Evolutionary conservation across 352 stramenopile genomes (phyloP).

Genomic region (Phytophthora sojae): DNA sequence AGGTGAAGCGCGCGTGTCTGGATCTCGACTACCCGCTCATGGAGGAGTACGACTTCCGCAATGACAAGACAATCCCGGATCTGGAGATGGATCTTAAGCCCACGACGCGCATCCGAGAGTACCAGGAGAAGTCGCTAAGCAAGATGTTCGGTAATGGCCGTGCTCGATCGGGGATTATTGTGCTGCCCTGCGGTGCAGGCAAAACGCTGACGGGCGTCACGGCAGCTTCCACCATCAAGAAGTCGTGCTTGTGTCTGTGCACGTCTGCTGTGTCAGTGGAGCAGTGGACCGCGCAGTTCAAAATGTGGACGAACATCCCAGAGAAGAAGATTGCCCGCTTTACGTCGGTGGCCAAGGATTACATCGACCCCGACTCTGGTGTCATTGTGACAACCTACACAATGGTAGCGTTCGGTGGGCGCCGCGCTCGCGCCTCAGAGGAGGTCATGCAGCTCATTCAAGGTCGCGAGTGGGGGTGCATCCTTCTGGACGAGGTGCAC

Average conservation of each 20-base stretch:
- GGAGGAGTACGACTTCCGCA: constrained; percentile 99
- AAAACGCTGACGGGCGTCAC: constrained; percentile 94
- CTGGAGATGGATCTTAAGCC: constrained; percentile 91
- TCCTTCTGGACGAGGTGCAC: constrained; percentile 97
- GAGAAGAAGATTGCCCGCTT: constrained; percentile 89
- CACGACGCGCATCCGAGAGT: constrained; percentile 96
- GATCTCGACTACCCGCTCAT: constrained; percentile 98
- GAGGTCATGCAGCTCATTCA: constrained; percentile 97
- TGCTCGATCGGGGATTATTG: constrained; percentile 99
- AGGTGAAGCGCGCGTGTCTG: constrained; percentile 95
- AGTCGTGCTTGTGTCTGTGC: constrained; percentile 97
- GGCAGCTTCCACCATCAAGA: constrained; percentile 97
- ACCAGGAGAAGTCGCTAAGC: constrained; percentile 98
- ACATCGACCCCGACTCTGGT: constrained; percentile 81
- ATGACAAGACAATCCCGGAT: constrained; percentile 87
- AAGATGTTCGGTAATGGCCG: constrained; percentile 99
- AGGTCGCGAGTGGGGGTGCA: constrained; percentile 98
- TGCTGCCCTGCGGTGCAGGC: constrained; percentile 97
- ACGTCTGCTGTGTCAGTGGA: constrained; percentile 98
- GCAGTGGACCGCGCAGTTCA: constrained; percentile 99
- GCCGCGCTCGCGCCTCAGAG: constrained; percentile 91
- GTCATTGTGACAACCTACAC: constrained; percentile 99
- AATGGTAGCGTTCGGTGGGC: constrained; percentile 96
- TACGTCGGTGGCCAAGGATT: constrained; percentile 85
- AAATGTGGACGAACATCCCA: constrained; percentile 97